These are phyloP conservation scores for Hymenoscyphus fructigenus DNA, from an alignment of 2,329 filamentous ascomycete species.

Conservation along the genomic window DNA sequence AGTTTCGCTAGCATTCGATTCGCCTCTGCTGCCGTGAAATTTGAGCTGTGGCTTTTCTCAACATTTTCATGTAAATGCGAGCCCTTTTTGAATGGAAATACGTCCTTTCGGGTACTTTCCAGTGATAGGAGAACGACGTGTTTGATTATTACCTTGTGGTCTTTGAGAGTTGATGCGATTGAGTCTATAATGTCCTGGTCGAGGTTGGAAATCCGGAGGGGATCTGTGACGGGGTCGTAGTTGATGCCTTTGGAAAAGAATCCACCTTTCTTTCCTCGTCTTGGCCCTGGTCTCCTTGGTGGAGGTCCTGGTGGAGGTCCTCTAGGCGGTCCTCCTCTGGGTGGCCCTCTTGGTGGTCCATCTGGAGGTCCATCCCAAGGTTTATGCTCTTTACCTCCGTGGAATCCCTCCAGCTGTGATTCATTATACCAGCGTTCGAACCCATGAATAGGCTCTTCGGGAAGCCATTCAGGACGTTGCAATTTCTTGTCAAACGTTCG, in stretches of 20 bases:
- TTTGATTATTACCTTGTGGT: constrained; percentile 38
- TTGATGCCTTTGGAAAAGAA: constrained; percentile 14
- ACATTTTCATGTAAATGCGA: constrained; percentile 38
- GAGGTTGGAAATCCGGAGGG: constrained; percentile 41
- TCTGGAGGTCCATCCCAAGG: not conserved
- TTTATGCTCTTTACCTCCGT: not conserved
- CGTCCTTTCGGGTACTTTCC: constrained; percentile 43
- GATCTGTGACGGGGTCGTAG: constrained; percentile 39
- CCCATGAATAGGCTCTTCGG: constrained; percentile 32
- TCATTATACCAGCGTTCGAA: constrained; percentile 36
- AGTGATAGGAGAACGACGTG: constrained; percentile 41
- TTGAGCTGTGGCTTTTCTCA: constrained; percentile 32
- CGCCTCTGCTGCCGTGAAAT: constrained; percentile 26
- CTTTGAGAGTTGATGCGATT: constrained; percentile 34
- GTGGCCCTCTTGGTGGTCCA: not conserved
- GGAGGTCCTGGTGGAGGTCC: no score
- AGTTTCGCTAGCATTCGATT: constrained; percentile 34
- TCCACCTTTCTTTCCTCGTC: not conserved
- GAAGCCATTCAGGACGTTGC: constrained; percentile 36
- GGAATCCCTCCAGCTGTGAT: not conserved
- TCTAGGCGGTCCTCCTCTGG: no score
- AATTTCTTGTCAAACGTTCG: constrained; percentile 8
- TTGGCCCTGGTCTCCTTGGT: not conserved
- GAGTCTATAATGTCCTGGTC: constrained; percentile 35
- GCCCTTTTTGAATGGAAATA: constrained; percentile 41